Evolutionary conservation across 208 protist genomes (phyloP), one percentile per base, ranked within the genome.

Genomic region (Porcisia hertigi): DNA sequence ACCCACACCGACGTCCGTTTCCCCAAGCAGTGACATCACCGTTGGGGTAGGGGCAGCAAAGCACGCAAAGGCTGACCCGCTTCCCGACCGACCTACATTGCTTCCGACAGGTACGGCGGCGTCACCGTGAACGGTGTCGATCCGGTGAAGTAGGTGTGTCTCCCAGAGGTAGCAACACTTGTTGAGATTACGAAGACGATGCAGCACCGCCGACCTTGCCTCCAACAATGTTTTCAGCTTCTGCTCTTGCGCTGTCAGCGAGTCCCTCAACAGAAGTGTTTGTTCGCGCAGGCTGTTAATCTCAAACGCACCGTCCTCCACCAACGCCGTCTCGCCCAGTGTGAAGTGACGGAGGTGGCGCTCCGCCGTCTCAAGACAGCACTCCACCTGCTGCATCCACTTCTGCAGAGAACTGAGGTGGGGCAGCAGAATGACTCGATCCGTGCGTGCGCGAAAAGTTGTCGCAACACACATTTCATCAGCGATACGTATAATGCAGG

Each of bases 201-300:
- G 60, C 54, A 63, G 78, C 41, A 87, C 75, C n/a, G 73, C 79
- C n/a, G 79, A 63, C 52, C 76, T 79, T 34, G 86, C 58, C 72
- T 96, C 90, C 71, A 86, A 75, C 36, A 75, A 64, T 34, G 81
- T 30, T 69, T 90, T 91, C 80, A 90, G 76, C 58, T 89, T 87
- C 64, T 94, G 85, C 71, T 93, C 86, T 67, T 94, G 84, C 34
- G 86, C 80, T 12, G 90, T 94, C 23, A 94, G 84, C 34, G 81
- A 75, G 66, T 94, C 90, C 73, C 94, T 96, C 18, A 80, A 80
- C 30, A 89, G 57, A 23, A 96, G 81, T 41, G 91, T 90, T 73
- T 92, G 82, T 73, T 96, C 90, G 30, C 88, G 88, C 67, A 91
- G 77, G 71, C 77, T 84, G 79, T 90, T 93, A 30, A 96, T 70